Conservation (phyloP, 441 rosid genomes). For the Erysimum cheiri region DNA sequence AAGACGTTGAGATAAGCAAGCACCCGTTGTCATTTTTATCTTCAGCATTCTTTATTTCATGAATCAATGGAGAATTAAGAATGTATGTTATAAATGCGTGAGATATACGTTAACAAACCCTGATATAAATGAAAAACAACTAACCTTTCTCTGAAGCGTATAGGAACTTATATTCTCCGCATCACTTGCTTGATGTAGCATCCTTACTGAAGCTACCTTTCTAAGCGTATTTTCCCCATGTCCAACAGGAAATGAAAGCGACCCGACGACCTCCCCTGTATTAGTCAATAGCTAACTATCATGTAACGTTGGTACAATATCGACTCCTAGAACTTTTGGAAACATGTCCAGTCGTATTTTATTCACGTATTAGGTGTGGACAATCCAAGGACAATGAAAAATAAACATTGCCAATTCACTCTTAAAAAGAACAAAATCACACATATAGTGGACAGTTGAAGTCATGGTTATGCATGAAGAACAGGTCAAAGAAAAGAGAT, state of each 20-base stretch:
- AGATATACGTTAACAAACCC: conserved; percentile 16
- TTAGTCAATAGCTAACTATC: conserved; percentile 39
- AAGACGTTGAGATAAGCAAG: conserved; percentile 78
- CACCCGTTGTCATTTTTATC: conserved; percentile 63
- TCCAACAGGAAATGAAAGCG: conserved; percentile 88
- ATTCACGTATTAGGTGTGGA: conserved; percentile 14
- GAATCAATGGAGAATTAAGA: conserved; percentile 43
- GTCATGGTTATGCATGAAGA: conserved; percentile 22
- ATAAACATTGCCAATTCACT: conserved; percentile 18
- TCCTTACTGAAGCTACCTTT: conserved; percentile 84
- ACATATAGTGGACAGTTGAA: conserved; percentile 5
- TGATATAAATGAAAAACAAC: conserved; percentile 36
- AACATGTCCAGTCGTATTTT: conserved; percentile 15
- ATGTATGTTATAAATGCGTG: conserved; percentile 27
- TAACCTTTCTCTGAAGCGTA: conserved; percentile 80
- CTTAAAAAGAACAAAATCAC: conserved; percentile 19
- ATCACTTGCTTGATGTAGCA: conserved; percentile 68
- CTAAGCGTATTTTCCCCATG: conserved; percentile 64
- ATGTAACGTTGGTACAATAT: conserved; percentile 31
- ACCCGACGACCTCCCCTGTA: conserved; percentile 96
- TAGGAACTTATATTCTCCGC: conserved; percentile 61
- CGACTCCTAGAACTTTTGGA: conserved; percentile 21
- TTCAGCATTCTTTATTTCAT: conserved; percentile 59
- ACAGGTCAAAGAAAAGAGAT: conserved; percentile 22
- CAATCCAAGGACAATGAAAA: conserved; percentile 27